phyloP scores from a whole-genome alignment of 1,284 basidiomycete species.

The Cutaneotrichosporon daszewskae region DNA sequence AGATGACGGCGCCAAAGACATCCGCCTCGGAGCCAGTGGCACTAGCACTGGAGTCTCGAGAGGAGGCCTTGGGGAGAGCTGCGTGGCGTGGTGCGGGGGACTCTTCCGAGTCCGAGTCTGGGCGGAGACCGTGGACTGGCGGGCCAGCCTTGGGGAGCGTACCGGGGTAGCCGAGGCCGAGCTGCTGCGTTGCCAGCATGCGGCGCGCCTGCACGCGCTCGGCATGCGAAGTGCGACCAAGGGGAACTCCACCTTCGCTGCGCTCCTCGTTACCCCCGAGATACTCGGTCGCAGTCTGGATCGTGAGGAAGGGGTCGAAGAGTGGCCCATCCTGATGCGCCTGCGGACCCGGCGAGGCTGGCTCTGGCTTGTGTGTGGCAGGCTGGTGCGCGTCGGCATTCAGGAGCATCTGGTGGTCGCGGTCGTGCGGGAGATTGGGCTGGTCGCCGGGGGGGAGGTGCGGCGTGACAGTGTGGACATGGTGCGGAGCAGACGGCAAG shows the following conservation, averaged over 20 bases:
- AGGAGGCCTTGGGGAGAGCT: background rate
- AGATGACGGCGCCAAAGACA: conserved; percentile 13
- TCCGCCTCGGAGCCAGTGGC: conserved; percentile 1
- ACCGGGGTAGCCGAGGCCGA: conserved; percentile 39
- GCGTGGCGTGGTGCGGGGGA: too few species aligned
- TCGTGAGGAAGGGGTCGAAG: conserved; percentile 47
- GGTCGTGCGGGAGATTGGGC: conserved; percentile 31
- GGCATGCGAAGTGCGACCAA: conserved; percentile 62
- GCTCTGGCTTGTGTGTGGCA: conserved; percentile 1
- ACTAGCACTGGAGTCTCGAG: conserved; percentile 1
- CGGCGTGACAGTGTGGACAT: conserved; percentile 10
- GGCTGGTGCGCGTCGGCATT: conserved; percentile 41
- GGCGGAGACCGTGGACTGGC: background rate
- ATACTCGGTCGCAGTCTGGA: conserved; percentile 42
- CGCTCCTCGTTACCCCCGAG: conserved; percentile 41
- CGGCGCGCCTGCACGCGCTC: conserved; percentile 43
- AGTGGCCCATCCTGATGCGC: conserved; percentile 43
- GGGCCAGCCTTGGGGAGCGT: conserved; percentile 1
- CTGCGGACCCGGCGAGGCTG: conserved; percentile 16
- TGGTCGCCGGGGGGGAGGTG: conserved; percentile 23
- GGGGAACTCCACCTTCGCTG: conserved; percentile 60
- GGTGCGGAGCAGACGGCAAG: conserved; percentile 8
- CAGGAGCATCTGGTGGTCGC: conserved; percentile 35
- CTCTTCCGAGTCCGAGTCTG: conserved; percentile 1
- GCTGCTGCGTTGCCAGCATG: conserved; percentile 39